Base-by-base conservation (phyloP, 2,329 filamentous ascomycete species). In the Sordariomycetes sp. region DNA sequence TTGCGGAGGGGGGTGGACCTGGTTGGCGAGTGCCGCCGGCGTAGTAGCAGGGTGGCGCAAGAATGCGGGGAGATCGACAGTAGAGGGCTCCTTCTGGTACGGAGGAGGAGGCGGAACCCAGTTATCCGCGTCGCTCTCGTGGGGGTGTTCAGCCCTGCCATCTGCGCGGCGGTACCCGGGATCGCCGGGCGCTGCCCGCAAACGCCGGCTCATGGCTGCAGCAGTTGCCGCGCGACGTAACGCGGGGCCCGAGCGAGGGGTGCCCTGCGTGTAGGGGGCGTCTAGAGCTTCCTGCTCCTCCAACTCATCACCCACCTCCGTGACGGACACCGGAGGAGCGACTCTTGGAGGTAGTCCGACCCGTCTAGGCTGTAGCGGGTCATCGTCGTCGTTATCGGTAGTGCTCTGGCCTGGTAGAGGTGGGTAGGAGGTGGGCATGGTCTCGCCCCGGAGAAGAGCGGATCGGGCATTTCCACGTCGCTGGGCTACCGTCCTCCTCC, bases 81-180 rank as follows among this genome's bases (percentile, higher is more conserved):
- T 80, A 50, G 46, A 22, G 54, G 83, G 80, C 0, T 88, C 84
- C 58, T 82, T 81, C 48, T 85, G 82, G 65, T 95, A 95, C 1
- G 89, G 89, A 3, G 90, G 90, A 10, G 90, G 90, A 5, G 90
- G 90, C 5, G 89, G 88, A 4, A 91, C 87, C 90, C 90, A 95
- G 64, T 92, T 90, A 65, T 94, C 90, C 3, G 89, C 89, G 68
- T 94, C 89, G 62, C 89, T 93, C 70, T 94, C 89, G 69, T 94
- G 89, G 3, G 89, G 89, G 64, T 90, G 79, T 65, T 92, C 87
- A 50, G 81, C 77, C 50, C 85, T 78, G 7, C 86, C 85, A 69
- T 89, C 86, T 16, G 87, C 86, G 53, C 86, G 80, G 52, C 85
- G 81, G 66, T 87, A 88, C 63, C 85, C 73, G 53, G 85, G 77